These are phyloP conservation scores for Trichoderma polysporum DNA, from an alignment of 2,329 filamentous ascomycete genomes.

Conservation along the genomic window DNA sequence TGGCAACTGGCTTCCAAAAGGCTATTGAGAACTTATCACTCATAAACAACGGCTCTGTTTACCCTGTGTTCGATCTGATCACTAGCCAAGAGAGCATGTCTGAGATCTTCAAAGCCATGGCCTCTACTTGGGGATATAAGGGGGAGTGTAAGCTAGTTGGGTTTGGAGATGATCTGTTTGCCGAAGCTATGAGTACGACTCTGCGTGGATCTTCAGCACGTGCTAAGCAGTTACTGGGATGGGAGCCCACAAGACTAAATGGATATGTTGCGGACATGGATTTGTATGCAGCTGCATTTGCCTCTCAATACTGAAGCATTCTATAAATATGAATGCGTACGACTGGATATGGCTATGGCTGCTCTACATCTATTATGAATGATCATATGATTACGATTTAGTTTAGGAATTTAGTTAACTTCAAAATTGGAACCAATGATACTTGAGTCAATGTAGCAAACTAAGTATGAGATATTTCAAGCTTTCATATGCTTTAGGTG, in stretches of 20 bases:
- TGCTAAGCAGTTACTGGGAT: constrained; percentile 21
- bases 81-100: constrained; percentile 23
- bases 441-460: background rate
- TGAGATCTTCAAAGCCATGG: constrained; percentile 17
- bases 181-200: constrained; percentile 22
- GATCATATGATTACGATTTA: background rate
- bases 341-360: background rate
- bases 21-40: constrained; percentile 21
- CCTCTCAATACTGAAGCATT: constrained; percentile 15
- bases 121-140: constrained; percentile 13
- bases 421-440: background rate
- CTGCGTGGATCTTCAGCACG: constrained; percentile 20
- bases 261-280: constrained; percentile 20
- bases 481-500: no score
- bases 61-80: constrained; percentile 22
- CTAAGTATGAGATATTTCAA: background rate
- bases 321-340: background rate
- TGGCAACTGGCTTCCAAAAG: constrained; percentile 19
- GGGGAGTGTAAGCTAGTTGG: constrained; percentile 17
- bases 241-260: constrained; percentile 17
- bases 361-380: background rate
- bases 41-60: constrained; percentile 16
- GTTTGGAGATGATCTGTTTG: constrained; percentile 17
- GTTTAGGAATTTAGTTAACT: background rate
- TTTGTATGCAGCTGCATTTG: constrained; percentile 21